Conservation (phyloP, 306 rosid species). For the Argentina anserina region DNA sequence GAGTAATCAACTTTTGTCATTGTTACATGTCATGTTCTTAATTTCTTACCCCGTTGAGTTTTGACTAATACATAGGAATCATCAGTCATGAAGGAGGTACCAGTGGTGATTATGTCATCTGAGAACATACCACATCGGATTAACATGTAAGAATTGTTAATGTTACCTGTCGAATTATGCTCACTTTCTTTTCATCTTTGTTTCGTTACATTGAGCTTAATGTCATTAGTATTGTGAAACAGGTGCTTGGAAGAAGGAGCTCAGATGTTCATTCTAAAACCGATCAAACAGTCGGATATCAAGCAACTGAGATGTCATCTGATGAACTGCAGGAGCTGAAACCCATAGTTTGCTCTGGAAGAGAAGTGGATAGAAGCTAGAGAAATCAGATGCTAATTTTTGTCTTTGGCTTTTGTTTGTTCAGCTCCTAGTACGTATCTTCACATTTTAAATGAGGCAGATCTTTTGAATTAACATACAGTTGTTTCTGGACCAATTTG, state of each 20-base stretch:
- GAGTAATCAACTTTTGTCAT: background rate
- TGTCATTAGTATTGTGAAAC: background rate
- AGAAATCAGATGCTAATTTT: background rate
- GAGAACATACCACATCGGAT: slow-evolving; percentile 82
- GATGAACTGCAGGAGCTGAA: slow-evolving; percentile 53
- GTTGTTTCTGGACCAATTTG: background rate
- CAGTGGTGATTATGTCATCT: slow-evolving; percentile 90
- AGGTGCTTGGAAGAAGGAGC: slow-evolving; percentile 98
- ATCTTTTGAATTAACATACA: background rate
- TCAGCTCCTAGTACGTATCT: background rate
- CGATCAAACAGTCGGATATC: slow-evolving; percentile 79
- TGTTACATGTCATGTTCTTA: background rate
- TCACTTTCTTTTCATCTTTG: background rate
- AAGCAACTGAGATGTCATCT: slow-evolving; percentile 63
- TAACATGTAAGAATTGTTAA: slow-evolving; percentile 48
- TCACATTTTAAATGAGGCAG: background rate
- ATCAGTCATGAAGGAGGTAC: slow-evolving; percentile 78
- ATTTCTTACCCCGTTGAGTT: background rate
- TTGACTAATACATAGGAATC: slow-evolving; percentile 40
- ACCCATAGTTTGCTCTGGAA: background rate
- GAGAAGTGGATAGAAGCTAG: background rate
- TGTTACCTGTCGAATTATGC: background rate
- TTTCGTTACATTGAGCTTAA: background rate
- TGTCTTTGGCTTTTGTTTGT: slow-evolving; percentile 6
- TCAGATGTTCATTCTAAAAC: slow-evolving; percentile 86